Evolutionary conservation across 2,329 filamentous ascomycete species (phyloP), one percentile per base, ranked within the genome.

Genomic region (Fusarium chlamydosporum): DNA sequence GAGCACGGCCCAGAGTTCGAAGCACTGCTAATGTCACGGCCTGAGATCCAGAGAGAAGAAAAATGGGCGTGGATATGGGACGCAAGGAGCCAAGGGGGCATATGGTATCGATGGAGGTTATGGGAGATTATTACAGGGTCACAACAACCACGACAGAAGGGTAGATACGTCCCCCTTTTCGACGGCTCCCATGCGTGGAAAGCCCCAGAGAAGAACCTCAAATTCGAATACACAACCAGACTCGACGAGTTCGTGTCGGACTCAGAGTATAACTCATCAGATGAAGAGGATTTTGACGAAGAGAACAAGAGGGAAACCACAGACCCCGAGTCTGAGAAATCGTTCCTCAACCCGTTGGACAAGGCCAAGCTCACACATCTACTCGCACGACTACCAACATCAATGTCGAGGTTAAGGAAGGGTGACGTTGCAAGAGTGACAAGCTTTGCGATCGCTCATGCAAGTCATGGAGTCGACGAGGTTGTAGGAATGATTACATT

Each of bases 41-140:
- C 92, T 0, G 89, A 94, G 56, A 91, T 98, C 2, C 93, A 97
- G 76, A 86, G 85, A 40, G 92, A 97, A 62, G 92, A 97, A 77
- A 94, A 91, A 70, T 98, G 95, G 89, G 92, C 94, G 0, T 99
- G 94, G 92, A 84, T 99, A 7, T 99, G 93, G 90, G 91, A 98
- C 77, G 87, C 94, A 20, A 87, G 90, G 69, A 94, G 90, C 74
- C 84, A 86, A 66, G 94, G 89, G 27, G 95, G 91, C 16, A 87
- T 96, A 16, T 99, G 94, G 86, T 98, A 98, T 78, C 89, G 96
- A 42, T 98, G 93, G 92, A 89, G 93, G 43, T 76, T 98, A 43
- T 97, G 94, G 92, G 90, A 96, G 72, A 85, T 95, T 10, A 83
- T 95, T n/a, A 94, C 92, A 1, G 89, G 90, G 6, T 84, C 85